Evolutionary conservation across 208 protist genomes (phyloP).

Genomic region (Naegleria gruberi): DNA sequence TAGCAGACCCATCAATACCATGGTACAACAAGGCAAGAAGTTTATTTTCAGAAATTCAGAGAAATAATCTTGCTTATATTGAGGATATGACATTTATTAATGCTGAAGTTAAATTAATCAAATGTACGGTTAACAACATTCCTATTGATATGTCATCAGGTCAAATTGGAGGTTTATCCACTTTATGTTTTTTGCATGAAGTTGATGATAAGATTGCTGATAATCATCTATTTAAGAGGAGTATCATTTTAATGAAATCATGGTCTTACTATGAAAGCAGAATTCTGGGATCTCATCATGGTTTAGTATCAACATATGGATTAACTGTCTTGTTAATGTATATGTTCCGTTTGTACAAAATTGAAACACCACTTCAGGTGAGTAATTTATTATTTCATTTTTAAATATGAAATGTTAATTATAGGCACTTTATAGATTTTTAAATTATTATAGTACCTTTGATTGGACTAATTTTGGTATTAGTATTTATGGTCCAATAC

Average conservation of each 20-base stretch:
- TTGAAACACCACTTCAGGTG: not conserved
- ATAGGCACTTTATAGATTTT: constrained; percentile 25
- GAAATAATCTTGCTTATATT: not conserved
- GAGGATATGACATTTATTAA: constrained; percentile 28
- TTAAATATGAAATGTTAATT: not conserved
- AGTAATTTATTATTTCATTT: not conserved
- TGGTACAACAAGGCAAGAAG: not conserved
- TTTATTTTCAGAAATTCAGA: not conserved
- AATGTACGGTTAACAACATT: constrained; percentile 54
- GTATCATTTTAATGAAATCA: constrained; percentile 70
- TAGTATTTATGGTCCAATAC: not conserved
- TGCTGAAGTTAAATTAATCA: constrained; percentile 66
- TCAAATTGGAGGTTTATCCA: constrained; percentile 72
- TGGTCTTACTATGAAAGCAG: constrained; percentile 78
- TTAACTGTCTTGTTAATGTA: constrained; percentile 76
- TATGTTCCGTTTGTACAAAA: constrained; percentile 50
- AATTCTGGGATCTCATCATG: constrained; percentile 69
- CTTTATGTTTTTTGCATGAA: constrained; percentile 71
- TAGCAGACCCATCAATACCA: not conserved
- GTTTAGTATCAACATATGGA: constrained; percentile 74
- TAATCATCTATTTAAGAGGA: constrained; percentile 72
- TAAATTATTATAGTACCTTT: constrained; percentile 31
- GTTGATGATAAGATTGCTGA: constrained; percentile 64
- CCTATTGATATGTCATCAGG: constrained; percentile 73
- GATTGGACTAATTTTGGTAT: constrained; percentile 9